Evolutionary conservation across 805 yeast genomes (phyloP), one percentile per base, ranked within the genome.

Genomic region (Barnettozyma populi): DNA sequence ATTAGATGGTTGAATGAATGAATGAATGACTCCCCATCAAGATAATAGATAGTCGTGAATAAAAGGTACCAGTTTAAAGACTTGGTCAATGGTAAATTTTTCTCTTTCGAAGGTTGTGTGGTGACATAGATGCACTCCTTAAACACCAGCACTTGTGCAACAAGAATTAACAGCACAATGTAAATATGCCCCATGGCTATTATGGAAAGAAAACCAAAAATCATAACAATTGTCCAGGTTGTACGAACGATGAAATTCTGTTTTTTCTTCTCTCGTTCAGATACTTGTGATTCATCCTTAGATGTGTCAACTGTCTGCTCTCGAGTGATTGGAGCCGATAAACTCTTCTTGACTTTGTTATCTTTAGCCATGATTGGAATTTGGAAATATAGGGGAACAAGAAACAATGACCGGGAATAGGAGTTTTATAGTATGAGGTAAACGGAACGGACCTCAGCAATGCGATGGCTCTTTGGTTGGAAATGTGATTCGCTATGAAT

Each of bases 181-280:
- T 90, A 82, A 46, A 86, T 70, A 62, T 90, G 98, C 37, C 99
- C 99, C 9, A 90, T 78, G 25, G 86, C 82, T 42, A 90, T 70
- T 23, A 86, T 74, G 35, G 76, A 67, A 51, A 88, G 79, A 66
- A 90, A 85, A 6, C 80, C 80, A 16, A 73, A 66, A 51, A 94
- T 84, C 97, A 94, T 90, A 16, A 94, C 89, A 57, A 94, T 66
- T 0, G 97, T 86, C 98, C 98, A 94, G 42, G 86, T 72, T 4
- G 98, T 84, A 56, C 99, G 80, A 23, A 90, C 87, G 41, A 90
- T 64, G 60, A 94, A 90, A 38, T 90, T 85, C 68, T 83, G 90
- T 56, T 82, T 84, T 69, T 87, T 87, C 69, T 78, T 78, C 54
- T 80, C 86, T 41, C 42, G 44, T 21, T 45, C 51, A 7, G 48